Evolutionary conservation across 2,329 filamentous ascomycete genomes (phyloP).

Genomic region (Colletotrichum lindemuthianum): DNA sequence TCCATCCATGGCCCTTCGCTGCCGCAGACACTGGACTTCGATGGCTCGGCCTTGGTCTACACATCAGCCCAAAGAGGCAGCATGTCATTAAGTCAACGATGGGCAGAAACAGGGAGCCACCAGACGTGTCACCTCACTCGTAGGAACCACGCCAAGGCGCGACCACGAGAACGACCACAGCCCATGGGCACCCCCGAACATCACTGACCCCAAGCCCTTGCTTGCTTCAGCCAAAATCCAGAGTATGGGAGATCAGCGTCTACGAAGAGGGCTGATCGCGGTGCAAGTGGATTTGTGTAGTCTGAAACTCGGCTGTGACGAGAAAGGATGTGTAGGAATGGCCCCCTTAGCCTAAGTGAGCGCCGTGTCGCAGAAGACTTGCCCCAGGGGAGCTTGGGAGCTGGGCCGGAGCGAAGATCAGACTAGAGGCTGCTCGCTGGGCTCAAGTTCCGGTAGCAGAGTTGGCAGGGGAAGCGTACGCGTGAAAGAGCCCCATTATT

Average conservation of each 20-base stretch:
- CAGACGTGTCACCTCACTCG: slow-evolving; percentile 24
- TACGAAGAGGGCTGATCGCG: slow-evolving; percentile 25
- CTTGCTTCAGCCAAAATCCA: slow-evolving; percentile 4
- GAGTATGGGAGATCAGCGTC: slow-evolving; percentile 9
- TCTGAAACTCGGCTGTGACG: slow-evolving; percentile 36
- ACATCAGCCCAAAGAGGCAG: slow-evolving; percentile 6
- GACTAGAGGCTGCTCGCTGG: slow-evolving; percentile 28
- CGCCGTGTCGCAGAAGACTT: slow-evolving; percentile 16
- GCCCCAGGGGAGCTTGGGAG: background rate
- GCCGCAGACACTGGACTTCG: slow-evolving; percentile 18
- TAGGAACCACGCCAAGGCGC: slow-evolving; percentile 24
- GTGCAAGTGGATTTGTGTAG: slow-evolving; percentile 11
- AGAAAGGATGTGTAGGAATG: slow-evolving; percentile 27
- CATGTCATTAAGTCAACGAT: slow-evolving; percentile 11
- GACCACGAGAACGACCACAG: background rate
- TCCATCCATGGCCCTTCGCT: slow-evolving; percentile 22
- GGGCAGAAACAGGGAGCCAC: slow-evolving; percentile 13
- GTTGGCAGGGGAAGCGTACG: slow-evolving; percentile 22
- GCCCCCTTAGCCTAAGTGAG: slow-evolving; percentile 27
- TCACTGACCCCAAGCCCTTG: slow-evolving; percentile 2
- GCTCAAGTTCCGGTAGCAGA: slow-evolving; percentile 35
- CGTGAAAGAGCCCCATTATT: background rate
- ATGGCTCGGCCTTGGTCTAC: background rate
- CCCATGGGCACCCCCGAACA: background rate
- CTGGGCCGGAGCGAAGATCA: slow-evolving; percentile 29